Evolutionary conservation across 1,284 basidiomycete genomes (phyloP), one percentile per base, ranked within the genome.

Genomic region (Cystobasidium sp.): DNA sequence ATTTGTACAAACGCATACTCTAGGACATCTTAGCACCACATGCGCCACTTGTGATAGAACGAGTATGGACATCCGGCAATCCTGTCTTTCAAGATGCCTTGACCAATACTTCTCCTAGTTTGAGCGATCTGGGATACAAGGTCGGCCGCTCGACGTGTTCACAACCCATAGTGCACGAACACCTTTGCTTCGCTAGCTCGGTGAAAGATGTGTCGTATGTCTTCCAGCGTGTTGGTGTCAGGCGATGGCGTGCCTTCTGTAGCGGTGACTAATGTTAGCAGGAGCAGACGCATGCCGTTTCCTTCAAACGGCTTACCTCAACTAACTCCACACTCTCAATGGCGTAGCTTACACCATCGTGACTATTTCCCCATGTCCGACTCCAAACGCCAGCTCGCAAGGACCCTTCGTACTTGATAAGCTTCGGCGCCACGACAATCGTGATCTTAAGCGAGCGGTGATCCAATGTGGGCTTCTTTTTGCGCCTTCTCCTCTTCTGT

Each of bases 291-390:
- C 24, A 10, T 67, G 43, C 2, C 9, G 63, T 39, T 7, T 22
- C 14, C 31, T 5, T 51, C 7, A n/a, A 5, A 18, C 55, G 12
- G 81, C 84, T 78, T 70, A 84, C 84, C 71, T 80, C 78, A n/a
- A 84, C 76, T 2, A 85, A 78, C 68, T 84, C 81, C 3, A 86
- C 84, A 6, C 78, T 78, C 75, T 87, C 85, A 9, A 87, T 83
- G 6, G 85, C 83, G 31, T 87, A 81, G 76, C 84, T 85, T 6
- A 84, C 83, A 2, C 86, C 86, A 76, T 87, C 86, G 80, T 87
- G 86, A 39, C 85, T 84, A 76, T 87, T 87, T 12, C 86, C 86
- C 86, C 86, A 87, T 9, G 81, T 82, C 24, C 86, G 79, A 47
- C 84, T 85, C 67, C 80, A 79, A 31, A 87, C 77, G 0, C 86